A percentile compares a stretch with the other conserved stretches of the same genome.
Evolutionary conservation across 148 eudicot genomes (phyloP).

Genomic region (Agrostemma githago): DNA sequence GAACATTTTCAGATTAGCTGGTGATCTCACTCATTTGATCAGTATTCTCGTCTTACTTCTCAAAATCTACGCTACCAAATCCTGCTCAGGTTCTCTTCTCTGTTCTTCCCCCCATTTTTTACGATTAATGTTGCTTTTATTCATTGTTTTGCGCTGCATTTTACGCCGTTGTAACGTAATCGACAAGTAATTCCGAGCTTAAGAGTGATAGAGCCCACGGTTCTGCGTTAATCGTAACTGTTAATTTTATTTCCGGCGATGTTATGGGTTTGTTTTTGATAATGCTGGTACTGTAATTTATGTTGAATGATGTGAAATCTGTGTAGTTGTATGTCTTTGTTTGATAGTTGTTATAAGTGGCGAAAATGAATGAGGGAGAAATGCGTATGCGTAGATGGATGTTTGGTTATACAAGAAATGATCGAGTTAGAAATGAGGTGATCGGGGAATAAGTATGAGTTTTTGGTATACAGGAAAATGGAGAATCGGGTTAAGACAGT

Average conservation of each 20-base stretch:
- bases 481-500: too few relatives aligned
- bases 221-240: too few relatives aligned
- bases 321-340: too few relatives aligned
- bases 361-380: too few relatives aligned
- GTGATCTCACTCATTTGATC: constrained; percentile 74
- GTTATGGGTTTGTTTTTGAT: background rate
- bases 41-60: constrained; percentile 71
- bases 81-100: constrained; percentile 57
- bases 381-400: constrained; percentile 52
- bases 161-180: background rate
- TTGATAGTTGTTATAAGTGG: too few relatives aligned
- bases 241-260: background rate
- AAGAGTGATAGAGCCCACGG: too few relatives aligned
- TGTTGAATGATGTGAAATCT: too few relatives aligned
- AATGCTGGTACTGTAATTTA: background rate
- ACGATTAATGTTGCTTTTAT: background rate
- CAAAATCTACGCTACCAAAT: constrained; percentile 80
- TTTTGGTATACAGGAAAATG: too few relatives aligned
- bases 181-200: too few relatives aligned
- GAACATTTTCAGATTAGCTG: constrained; percentile 80
- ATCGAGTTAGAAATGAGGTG: too few relatives aligned
- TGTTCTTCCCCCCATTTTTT: background rate
- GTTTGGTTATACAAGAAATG: constrained; percentile 25
- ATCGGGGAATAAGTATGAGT: too few relatives aligned
- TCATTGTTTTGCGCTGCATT: background rate